Evolutionary conservation across 257 asterid species (phyloP).

Genomic region (Gentiana dahurica): DNA sequence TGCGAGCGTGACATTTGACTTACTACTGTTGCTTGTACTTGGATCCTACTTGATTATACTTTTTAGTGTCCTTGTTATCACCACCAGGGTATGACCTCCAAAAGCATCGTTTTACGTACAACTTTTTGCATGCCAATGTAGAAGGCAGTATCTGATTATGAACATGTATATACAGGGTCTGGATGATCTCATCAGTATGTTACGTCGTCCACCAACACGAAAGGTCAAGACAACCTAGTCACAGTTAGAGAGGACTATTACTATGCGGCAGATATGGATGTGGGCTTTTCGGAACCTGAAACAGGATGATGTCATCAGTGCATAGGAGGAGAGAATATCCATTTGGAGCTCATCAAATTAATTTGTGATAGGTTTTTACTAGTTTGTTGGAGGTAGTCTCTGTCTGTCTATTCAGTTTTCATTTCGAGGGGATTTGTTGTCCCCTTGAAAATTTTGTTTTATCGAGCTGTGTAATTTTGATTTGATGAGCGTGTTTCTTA

Average conservation of each 20-base stretch:
- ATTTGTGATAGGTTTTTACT: too few species aligned
- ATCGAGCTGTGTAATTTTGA: too few species aligned
- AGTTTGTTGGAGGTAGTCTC: too few species aligned
- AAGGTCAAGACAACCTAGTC: slow-evolving; percentile 55
- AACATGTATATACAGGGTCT: slow-evolving; percentile 54
- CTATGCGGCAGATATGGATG: slow-evolving; percentile 9
- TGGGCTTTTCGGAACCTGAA: slow-evolving; percentile 8
- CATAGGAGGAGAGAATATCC: slow-evolving; percentile 3
- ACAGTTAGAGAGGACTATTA: slow-evolving; percentile 1
- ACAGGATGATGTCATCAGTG: not conserved
- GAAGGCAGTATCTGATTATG: slow-evolving; percentile 2
- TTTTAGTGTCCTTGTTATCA: slow-evolving; percentile 66
- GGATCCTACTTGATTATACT: slow-evolving; percentile 84
- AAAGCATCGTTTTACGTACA: not conserved
- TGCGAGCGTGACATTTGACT: slow-evolving; percentile 82
- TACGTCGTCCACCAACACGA: slow-evolving; percentile 89
- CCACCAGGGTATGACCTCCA: slow-evolving; percentile 58
- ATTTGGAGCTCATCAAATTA: too few species aligned
- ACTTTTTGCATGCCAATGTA: not conserved
- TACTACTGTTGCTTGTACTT: slow-evolving; percentile 72
- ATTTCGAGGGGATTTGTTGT: too few species aligned
- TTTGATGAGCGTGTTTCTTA: too few species aligned
- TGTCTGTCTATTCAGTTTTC: too few species aligned
- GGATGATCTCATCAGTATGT: slow-evolving; percentile 79
- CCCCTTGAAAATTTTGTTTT: too few species aligned